Percentiles rank a stretch among this genome's conserved stretches.
Conservation (phyloP, 139 green algal species). For the Volvox africanus region DNA sequence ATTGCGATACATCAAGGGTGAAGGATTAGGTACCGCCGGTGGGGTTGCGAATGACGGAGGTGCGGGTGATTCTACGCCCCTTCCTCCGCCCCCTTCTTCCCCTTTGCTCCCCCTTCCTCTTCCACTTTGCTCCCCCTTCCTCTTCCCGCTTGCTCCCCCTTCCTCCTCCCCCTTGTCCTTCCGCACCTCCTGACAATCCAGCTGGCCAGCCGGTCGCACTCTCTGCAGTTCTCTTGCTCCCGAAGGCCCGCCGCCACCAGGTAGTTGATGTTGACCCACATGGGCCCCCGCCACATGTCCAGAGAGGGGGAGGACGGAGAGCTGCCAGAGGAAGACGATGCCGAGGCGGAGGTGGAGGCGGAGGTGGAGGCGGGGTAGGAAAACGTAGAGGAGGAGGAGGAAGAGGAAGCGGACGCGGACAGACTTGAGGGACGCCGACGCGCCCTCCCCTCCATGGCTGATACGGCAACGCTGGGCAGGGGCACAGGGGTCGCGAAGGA, state of each 20-base stretch:
- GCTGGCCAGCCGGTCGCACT: not conserved
- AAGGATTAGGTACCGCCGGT: not conserved
- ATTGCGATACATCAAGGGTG: not conserved
- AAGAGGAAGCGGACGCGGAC: not conserved
- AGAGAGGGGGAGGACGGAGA: not conserved
- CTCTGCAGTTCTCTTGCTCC: not conserved
- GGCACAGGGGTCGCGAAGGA: constrained; percentile 30
- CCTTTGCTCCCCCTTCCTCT: too few relatives aligned
- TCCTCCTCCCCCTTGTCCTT: not conserved
- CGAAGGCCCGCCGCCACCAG: constrained; percentile 24
- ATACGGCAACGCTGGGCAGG: constrained; percentile 16
- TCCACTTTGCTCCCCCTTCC: not conserved
- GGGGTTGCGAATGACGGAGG: not conserved
- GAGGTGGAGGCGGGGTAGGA: not conserved
- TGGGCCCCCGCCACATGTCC: constrained; percentile 39
- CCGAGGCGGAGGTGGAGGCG: not conserved
- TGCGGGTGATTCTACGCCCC: too few relatives aligned
- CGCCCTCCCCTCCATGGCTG: not conserved
- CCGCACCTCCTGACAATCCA: constrained; percentile 8
- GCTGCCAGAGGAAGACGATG: not conserved
- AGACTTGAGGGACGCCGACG: not conserved
- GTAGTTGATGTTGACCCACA: constrained; percentile 44
- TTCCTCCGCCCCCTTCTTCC: too few relatives aligned
- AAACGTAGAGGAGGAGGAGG: not conserved
- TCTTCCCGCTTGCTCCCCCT: not conserved